Percentiles rank a stretch among this genome's conserved stretches.
Conservation (phyloP, 345 rosid genomes). For the Clausena lansium region DNA sequence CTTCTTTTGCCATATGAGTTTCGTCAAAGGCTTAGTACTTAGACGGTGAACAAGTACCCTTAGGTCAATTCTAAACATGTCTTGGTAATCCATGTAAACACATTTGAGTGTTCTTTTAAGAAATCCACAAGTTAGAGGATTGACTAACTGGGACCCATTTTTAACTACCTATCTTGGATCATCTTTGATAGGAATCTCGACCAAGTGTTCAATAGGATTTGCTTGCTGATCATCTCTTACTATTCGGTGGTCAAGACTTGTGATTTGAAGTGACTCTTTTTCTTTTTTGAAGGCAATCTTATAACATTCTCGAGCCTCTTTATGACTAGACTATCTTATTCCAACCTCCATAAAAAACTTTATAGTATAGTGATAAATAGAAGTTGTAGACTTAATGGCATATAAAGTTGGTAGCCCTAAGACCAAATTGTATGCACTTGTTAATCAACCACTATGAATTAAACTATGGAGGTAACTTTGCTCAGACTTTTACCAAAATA, state of each 20-base stretch:
- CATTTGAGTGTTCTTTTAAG: not conserved
- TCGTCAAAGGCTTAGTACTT: not conserved
- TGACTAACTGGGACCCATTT: not conserved
- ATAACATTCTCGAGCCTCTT: not conserved
- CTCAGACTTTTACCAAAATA: not conserved
- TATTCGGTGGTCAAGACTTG: not conserved
- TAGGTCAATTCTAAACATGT: not conserved
- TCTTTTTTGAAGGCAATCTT: not conserved
- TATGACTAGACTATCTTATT: accelerated
- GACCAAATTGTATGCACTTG: not conserved
- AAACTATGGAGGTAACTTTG: not conserved
- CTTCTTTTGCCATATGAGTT: not conserved
- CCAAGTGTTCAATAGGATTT: not conserved
- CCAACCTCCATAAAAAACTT: not conserved
- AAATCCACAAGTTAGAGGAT: not conserved
- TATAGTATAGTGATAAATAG: not conserved
- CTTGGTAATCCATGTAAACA: not conserved
- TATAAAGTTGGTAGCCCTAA: not conserved
- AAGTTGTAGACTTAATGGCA: not conserved
- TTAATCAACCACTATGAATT: not conserved
- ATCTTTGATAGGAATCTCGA: not conserved
- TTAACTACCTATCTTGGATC: not conserved
- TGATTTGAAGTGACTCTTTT: not conserved
- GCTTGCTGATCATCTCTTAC: not conserved
- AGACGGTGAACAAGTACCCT: not conserved